These are phyloP conservation scores for Kuraishia capsulata DNA, from an alignment of 805 yeast genomes.

Conservation along the genomic window DNA sequence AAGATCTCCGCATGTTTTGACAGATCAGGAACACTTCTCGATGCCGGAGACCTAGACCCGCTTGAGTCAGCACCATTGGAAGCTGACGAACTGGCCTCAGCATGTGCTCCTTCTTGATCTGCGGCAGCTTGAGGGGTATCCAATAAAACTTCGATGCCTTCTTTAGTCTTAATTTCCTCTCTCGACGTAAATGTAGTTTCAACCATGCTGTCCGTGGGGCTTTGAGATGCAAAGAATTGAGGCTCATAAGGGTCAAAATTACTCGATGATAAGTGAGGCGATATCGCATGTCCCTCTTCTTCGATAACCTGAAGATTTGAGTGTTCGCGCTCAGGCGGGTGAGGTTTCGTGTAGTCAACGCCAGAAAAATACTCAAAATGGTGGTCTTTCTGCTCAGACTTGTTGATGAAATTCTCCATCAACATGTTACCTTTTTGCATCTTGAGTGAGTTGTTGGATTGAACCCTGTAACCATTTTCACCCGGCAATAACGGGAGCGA, in stretches of 20 bases:
- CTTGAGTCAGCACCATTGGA: too few species aligned
- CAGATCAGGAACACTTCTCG: constrained; percentile 28
- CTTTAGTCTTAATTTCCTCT: neutral
- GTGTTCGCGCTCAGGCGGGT: neutral
- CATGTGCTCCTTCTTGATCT: too few species aligned
- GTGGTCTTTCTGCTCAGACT: constrained; percentile 81
- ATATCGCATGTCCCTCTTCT: constrained; percentile 24
- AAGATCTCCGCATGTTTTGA: constrained; percentile 80
- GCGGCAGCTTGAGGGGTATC: too few species aligned
- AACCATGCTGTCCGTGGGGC: constrained; percentile 21
- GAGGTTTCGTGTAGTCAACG: constrained; percentile 39
- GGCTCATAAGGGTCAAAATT: constrained; percentile 85
- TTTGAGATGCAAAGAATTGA: constrained; percentile 60
- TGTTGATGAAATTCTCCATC: constrained; percentile 73
- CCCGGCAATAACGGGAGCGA: constrained; percentile 84
- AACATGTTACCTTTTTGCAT: constrained; percentile 28
- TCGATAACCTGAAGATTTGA: neutral
- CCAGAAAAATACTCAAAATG: constrained; percentile 88
- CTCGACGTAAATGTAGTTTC: neutral
- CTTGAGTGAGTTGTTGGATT: constrained; percentile 48
- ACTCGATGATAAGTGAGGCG: constrained; percentile 26
- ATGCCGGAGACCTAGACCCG: too few species aligned
- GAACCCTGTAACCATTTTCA: constrained; percentile 63
- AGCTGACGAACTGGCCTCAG: too few species aligned
- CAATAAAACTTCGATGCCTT: too few species aligned